Base-by-base conservation (phyloP, 345 rosid genomes). In the Viola odorata region DNA sequence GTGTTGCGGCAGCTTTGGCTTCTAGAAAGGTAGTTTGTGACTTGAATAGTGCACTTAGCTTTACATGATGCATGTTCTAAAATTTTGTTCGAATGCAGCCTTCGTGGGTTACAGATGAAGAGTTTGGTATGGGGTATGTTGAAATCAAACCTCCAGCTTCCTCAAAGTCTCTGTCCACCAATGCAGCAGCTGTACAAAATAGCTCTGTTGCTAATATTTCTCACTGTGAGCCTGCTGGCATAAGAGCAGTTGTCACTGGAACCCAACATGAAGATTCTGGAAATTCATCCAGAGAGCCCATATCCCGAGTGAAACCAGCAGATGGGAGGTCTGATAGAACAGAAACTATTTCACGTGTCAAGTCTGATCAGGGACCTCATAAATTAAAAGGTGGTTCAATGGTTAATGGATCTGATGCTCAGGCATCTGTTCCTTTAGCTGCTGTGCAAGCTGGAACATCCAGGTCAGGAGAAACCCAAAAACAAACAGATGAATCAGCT, bases 1-100 rank as follows among this genome's bases (percentile, higher is more conserved):
- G 99, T 71, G 99, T 95, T 60, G 97, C 96, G 38, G 96, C 99
- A 61, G 99, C 99, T 53, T 78, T 95, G 73, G 90, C 99, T 69
- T 78, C 95, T 74, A 85, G 99, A 79, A 95, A 91, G 95, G 99
- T 91, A 69, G 61, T 78, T 75, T 54, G 42, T 39, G 23, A 57
- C 61, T 41, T 64, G 40, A 61, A 56, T 52, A 45, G 38, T 62
- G 40, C 45, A 52, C 49, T 11, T 52, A 13, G 14, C 52, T 52
- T 15, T 42, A 37, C 16, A 8, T 42, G 11, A 8, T 45, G 5
- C 15, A 39, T 12, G 2, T 52, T 57, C 36, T 1, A 36, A 42
- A 50, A 38, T 3, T 50, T 60, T 42, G 57, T 54, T 66, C 57
- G 39, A 23, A 56, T 81, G 67, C 89, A 95, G 99, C 81, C 96